Conservation (phyloP, 768 basidiomycete genomes). For the Trametes punicea region DNA sequence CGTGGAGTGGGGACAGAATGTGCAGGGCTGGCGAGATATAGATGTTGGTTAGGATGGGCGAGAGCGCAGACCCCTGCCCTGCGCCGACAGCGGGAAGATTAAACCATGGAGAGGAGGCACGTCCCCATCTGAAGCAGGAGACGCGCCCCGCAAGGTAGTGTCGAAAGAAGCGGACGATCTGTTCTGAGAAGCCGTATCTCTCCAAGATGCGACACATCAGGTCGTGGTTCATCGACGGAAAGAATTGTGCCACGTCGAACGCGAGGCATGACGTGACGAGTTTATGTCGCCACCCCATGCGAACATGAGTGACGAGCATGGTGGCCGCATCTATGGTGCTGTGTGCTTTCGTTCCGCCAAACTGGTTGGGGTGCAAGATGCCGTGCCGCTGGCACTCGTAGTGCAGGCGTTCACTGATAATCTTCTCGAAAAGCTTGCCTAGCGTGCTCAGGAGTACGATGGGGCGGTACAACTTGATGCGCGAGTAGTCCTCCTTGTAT, state of each 20-base stretch:
- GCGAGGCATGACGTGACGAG: slow-evolving; percentile 13
- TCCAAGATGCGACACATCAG: slow-evolving; percentile 5
- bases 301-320: slow-evolving; percentile 17
- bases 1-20: neutral
- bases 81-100: slow-evolving; percentile 3
- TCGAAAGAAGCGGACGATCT: slow-evolving; percentile 12
- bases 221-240: slow-evolving; percentile 20
- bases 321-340: slow-evolving; percentile 20
- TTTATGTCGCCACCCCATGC: neutral
- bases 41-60: slow-evolving; percentile 15
- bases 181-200: slow-evolving; percentile 9
- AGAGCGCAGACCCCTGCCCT: slow-evolving; percentile 20
- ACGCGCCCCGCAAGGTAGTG: slow-evolving; percentile 10
- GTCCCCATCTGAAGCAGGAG: slow-evolving; percentile 14
- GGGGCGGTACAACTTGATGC: slow-evolving; percentile 26
- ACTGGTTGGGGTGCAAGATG: slow-evolving; percentile 22
- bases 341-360: slow-evolving; percentile 21
- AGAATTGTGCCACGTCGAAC: slow-evolving; percentile 22
- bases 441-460: slow-evolving; percentile 26
- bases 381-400: slow-evolving; percentile 17
- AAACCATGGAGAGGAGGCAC: neutral
- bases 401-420: slow-evolving; percentile 18
- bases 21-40: slow-evolving; percentile 18
- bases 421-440: slow-evolving; percentile 25
- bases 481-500: slow-evolving; percentile 21